These are phyloP conservation scores for Fonsecaea erecta DNA, from an alignment of 2,329 filamentous ascomycete species.

Conservation along the genomic window DNA sequence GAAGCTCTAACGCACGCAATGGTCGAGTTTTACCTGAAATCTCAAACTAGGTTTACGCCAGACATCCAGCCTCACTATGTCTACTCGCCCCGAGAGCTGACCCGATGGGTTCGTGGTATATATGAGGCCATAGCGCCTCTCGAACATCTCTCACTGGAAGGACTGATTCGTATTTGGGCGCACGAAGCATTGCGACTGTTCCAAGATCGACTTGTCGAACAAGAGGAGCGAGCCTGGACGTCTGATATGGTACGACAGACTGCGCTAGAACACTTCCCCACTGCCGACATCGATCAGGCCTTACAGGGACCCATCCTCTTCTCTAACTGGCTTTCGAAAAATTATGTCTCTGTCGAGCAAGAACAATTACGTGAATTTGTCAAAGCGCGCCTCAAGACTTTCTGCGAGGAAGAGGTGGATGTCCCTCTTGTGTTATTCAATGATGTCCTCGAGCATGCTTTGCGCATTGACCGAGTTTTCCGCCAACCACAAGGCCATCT, in stretches of 20 bases:
- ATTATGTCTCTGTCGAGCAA: conserved; percentile 95
- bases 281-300: conserved; percentile 87
- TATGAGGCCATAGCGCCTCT: conserved; percentile 96
- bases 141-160: conserved; percentile 84
- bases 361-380: conserved; percentile 96
- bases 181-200: conserved; percentile 96
- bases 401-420: conserved; percentile 99
- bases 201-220: conserved; percentile 92
- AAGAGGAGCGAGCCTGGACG: conserved; percentile 95
- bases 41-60: conserved; percentile 90
- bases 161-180: conserved; percentile 94
- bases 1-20: conserved; percentile 95
- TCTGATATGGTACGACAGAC: conserved; percentile 84
- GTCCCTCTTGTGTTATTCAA: conserved; percentile 99
- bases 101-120: conserved; percentile 94
- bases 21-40: conserved; percentile 95
- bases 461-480: conserved; percentile 98
- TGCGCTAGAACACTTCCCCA: conserved; percentile 89
- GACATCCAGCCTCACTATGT: conserved; percentile 99
- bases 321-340: conserved; percentile 99
- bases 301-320: conserved; percentile 93
- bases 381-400: conserved; percentile 93
- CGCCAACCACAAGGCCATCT: conserved; percentile 97
- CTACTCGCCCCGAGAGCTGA: conserved; percentile 97
- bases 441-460: conserved; percentile 94